Evolutionary conservation across 2,329 filamentous ascomycete species (phyloP), one percentile per base, ranked within the genome.

Genomic region (Pseudogymnoascus sp.): DNA sequence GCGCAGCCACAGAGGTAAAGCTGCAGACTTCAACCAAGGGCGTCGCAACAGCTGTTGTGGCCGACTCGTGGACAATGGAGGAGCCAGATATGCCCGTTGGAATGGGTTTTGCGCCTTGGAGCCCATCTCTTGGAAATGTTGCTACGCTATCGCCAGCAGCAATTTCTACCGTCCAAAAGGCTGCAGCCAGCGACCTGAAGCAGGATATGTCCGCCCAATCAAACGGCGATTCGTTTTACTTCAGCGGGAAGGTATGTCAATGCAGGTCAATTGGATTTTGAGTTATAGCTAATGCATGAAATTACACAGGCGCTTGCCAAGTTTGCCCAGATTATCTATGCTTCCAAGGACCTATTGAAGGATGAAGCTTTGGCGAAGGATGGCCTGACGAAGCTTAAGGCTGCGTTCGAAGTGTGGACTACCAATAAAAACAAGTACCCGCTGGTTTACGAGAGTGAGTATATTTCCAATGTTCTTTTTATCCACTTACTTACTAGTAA

Each of bases 1-100:
- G 78, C 22, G 77, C 78, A 6, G 69, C 77, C 38, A 82, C 77
- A 2, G 72, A 76, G 4, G 72, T 94, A 1, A 78, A 82, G 64
- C 76, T 97, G 59, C 83, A 87, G 61, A 93, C 91, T 0, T 88
- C 91, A 0, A 96, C 91, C 18, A 97, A 97, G 75, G 94, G 94
- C 9, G 76, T 84, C 12, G 89, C 88, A 6, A 88, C 83, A 1
- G 88, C 87, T 0, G 82, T 97, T 0, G 74, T 86, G 60, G 88
- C 84, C 9, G 84, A 89, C 67, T 78, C 76, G 1, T 96, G 92
- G 88, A 91, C 86, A 0, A 86, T 97, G 81, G 71, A 85, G 6
- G 93, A 97, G 72, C 74, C 77, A 0, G 74, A 82, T n/a, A 79
- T 97, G 64, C 90, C 93, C 0, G 76, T 82, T 0, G 78, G 79